phyloP scores from a whole-genome alignment of 1,284 basidiomycete species.

The Trametes hirsuta region DNA sequence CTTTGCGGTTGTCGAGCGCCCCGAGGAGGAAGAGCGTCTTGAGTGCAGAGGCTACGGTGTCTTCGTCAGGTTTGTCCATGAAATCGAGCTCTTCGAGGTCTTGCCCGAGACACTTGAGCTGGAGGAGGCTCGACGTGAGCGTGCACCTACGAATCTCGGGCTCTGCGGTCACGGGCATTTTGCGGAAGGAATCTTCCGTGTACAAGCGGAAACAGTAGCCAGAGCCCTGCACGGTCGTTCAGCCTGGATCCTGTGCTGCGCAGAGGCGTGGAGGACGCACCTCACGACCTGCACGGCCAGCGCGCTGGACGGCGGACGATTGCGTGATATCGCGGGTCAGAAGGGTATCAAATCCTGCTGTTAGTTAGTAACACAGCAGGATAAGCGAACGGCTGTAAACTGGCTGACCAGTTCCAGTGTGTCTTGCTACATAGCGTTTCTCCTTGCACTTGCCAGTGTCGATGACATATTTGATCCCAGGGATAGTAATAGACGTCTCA shows the following conservation, averaged over 20 bases:
- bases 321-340: conserved; percentile 86
- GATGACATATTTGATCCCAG: conserved; percentile 93
- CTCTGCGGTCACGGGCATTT: conserved; percentile 68
- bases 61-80: conserved; percentile 81
- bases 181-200: conserved; percentile 76
- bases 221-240: conserved; percentile 50
- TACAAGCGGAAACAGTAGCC: conserved; percentile 91
- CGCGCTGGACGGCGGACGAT: conserved; percentile 84
- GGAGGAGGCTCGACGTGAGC: conserved; percentile 80
- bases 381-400: neutral
- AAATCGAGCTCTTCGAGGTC: conserved; percentile 81
- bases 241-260: too few relatives aligned
- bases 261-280: conserved; percentile 36
- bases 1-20: conserved; percentile 67
- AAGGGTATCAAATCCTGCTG: conserved; percentile 85
- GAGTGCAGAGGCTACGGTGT: conserved; percentile 70
- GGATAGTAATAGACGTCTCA: conserved; percentile 98
- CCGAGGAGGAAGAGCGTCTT: conserved; percentile 77
- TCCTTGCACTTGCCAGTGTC: conserved; percentile 97
- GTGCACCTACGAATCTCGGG: conserved; percentile 91
- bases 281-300: conserved; percentile 92
- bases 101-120: conserved; percentile 82
- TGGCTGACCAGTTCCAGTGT: conserved; percentile 64
- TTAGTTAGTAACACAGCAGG: neutral
- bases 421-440: conserved; percentile 78